Evolutionary conservation across 805 yeast genomes (phyloP).

Genomic region (Saccharomycopsis fermentans): DNA sequence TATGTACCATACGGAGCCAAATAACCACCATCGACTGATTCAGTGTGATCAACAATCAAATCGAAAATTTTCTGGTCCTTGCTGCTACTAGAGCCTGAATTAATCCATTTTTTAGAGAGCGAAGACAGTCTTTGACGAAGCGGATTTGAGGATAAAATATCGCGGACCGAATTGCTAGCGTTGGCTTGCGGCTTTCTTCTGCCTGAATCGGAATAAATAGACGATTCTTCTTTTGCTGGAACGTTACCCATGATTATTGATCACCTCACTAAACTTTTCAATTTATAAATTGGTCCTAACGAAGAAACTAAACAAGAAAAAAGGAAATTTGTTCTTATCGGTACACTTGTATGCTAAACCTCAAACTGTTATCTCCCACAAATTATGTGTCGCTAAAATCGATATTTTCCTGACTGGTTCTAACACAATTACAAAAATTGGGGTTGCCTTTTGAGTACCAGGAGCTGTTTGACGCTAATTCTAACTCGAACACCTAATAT

Average conservation of each 20-base stretch:
- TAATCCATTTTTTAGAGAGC: background rate
- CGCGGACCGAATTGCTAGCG: background rate
- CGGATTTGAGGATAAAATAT: background rate
- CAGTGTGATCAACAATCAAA: conserved; percentile 49
- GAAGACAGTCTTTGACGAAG: conserved; percentile 1
- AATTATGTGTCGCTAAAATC: too few species aligned
- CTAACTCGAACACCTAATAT: too few species aligned
- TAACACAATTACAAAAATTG: too few species aligned
- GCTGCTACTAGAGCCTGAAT: conserved; percentile 15
- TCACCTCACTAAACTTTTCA: too few species aligned
- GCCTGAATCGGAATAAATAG: background rate
- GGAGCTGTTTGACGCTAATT: too few species aligned
- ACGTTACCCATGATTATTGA: conserved; percentile 37
- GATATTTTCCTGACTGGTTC: too few species aligned
- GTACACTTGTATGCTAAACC: too few species aligned
- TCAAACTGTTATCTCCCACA: too few species aligned
- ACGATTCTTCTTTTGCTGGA: conserved; percentile 33
- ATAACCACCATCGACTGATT: conserved; percentile 88
- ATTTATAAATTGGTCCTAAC: too few species aligned
- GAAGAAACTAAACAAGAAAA: too few species aligned
- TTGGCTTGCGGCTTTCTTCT: conserved; percentile 1
- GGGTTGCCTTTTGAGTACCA: too few species aligned
- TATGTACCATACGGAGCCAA: conserved; percentile 89
- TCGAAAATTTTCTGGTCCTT: conserved; percentile 47
- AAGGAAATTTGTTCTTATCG: too few species aligned